A percentile compares a stretch with the other conserved stretches of the same genome.
Conservation (phyloP, 192 early-diverging fungal genomes). For the Mortierella antarctica region DNA sequence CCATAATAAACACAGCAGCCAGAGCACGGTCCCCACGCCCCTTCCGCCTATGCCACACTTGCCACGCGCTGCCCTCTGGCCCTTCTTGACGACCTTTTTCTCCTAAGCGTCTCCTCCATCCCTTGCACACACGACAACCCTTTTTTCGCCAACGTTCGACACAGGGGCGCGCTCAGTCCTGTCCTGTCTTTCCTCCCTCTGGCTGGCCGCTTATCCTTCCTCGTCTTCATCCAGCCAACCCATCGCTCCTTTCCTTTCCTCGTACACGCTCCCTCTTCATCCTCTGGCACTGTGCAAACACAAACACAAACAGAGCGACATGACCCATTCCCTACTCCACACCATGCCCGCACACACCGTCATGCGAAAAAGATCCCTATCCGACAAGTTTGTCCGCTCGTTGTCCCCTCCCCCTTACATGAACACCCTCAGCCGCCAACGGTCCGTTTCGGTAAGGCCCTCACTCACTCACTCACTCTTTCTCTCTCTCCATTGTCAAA, state of each 20-base stretch:
- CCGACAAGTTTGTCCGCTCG: constrained; percentile 4
- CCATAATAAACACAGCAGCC: too few relatives aligned
- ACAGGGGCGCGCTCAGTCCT: too few relatives aligned
- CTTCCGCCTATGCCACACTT: too few relatives aligned
- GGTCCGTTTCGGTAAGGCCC: constrained; percentile 31
- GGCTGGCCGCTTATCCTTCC: background rate
- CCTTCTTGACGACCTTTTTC: too few relatives aligned
- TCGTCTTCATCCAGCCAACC: background rate
- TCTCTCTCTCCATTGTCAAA: background rate
- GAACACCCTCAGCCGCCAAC: constrained; percentile 19
- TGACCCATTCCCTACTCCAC: background rate
- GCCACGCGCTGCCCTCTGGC: too few relatives aligned
- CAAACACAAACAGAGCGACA: background rate
- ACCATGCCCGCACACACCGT: constrained; percentile 2
- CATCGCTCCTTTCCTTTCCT: background rate
- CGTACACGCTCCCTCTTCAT: background rate
- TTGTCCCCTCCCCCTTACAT: background rate
- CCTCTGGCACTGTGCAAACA: background rate
- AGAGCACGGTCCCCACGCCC: too few relatives aligned
- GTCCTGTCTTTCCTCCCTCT: too few relatives aligned
- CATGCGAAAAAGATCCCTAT: constrained; percentile 9
- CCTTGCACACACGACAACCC: too few relatives aligned
- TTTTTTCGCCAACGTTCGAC: too few relatives aligned
- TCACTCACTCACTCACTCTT: too few relatives aligned
- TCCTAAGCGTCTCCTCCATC: too few relatives aligned